Conservation (phyloP, 768 basidiomycete genomes). For the Gyrodon lividus region DNA sequence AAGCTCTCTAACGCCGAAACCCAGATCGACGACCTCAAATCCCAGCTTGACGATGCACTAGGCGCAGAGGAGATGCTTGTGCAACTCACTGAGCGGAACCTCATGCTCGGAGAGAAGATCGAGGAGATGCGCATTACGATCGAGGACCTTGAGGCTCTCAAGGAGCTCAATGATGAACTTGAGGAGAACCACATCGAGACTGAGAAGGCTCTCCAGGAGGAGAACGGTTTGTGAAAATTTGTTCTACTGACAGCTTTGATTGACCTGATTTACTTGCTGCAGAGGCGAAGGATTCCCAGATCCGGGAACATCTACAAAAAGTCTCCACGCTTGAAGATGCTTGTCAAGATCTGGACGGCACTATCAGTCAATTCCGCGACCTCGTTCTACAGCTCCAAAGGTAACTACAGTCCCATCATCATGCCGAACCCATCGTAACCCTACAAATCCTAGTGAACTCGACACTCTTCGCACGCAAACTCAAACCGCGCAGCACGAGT, state of each 20-base stretch:
- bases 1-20: conserved; percentile 86
- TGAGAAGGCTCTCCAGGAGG: conserved; percentile 86
- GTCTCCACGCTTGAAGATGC: conserved; percentile 71
- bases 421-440: conserved; percentile 10
- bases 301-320: conserved; percentile 65
- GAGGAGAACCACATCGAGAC: conserved; percentile 96
- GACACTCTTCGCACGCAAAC: conserved; percentile 82
- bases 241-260: not conserved
- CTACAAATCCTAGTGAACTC: conserved; percentile 62
- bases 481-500: conserved; percentile 80
- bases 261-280: conserved; percentile 5
- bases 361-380: conserved; percentile 91
- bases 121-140: conserved; percentile 97
- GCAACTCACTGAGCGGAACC: conserved; percentile 90
- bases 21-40: conserved; percentile 91
- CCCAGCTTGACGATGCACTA: conserved; percentile 91
- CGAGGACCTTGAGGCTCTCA: conserved; percentile 93
- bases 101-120: conserved; percentile 94
- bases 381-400: conserved; percentile 80
- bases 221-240: conserved; percentile 62
- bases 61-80: conserved; percentile 97
- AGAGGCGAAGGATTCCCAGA: conserved; percentile 70
- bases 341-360: conserved; percentile 82
- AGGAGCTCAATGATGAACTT: conserved; percentile 95
- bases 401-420: conserved; percentile 38